These are phyloP conservation scores for Botrytis galanthina DNA, from an alignment of 2,329 filamentous ascomycete species.

Conservation along the genomic window DNA sequence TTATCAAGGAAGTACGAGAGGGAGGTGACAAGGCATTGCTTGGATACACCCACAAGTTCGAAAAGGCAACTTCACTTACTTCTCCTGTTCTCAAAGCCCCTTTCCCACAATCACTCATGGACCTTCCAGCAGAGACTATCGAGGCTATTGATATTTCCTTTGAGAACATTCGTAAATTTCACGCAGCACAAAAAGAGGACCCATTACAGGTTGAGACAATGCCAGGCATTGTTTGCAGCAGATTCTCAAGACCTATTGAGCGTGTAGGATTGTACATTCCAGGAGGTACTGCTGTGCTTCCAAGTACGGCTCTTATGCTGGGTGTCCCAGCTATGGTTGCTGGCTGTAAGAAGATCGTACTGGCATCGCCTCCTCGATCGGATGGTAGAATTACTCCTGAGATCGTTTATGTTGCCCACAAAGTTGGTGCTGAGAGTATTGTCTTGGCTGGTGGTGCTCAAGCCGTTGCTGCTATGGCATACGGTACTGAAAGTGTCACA, in stretches of 20 bases:
- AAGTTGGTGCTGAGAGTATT: constrained; percentile 92
- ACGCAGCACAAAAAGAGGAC: constrained; percentile 84
- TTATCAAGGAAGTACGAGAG: constrained; percentile 81
- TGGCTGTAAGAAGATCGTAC: constrained; percentile 89
- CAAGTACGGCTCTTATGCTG: constrained; percentile 95
- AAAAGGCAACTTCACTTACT: constrained; percentile 87
- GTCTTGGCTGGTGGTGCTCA: constrained; percentile 94
- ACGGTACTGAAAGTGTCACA: constrained; percentile 88
- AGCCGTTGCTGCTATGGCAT: constrained; percentile 93
- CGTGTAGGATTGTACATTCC: constrained; percentile 95
- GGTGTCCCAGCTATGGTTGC: constrained; percentile 97
- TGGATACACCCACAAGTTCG: constrained; percentile 95
- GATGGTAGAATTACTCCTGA: constrained; percentile 93
- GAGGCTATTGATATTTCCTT: constrained; percentile 92
- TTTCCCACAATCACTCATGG: constrained; percentile 82
- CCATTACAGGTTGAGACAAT: constrained; percentile 89
- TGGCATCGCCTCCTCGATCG: constrained; percentile 84
- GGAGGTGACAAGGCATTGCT: constrained; percentile 86
- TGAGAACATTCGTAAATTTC: constrained; percentile 92
- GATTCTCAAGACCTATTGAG: constrained; percentile 90
- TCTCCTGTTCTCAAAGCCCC: constrained; percentile 88
- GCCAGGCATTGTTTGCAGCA: constrained; percentile 92
- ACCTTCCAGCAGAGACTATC: constrained; percentile 77
- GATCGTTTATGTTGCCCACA: constrained; percentile 96
- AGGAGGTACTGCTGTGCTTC: constrained; percentile 93